These are phyloP conservation scores for Tolypocladium ovalisporum DNA, from an alignment of 2,329 filamentous ascomycete genomes.

Conservation along the genomic window DNA sequence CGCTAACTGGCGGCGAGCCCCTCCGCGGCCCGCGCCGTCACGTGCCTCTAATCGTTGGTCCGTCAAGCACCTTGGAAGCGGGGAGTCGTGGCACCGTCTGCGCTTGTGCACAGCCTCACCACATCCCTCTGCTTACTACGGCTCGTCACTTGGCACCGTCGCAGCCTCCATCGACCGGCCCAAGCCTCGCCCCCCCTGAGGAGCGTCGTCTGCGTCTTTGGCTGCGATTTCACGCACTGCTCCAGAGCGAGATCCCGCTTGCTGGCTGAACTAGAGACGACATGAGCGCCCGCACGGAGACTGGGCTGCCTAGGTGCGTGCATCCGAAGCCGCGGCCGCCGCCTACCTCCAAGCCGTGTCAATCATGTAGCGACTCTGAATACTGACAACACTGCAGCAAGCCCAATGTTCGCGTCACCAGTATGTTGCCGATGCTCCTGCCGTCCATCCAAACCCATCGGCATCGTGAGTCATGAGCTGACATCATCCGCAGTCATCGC, in stretches of 20 bases:
- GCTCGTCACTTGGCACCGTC: not conserved
- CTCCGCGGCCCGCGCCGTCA: not conserved
- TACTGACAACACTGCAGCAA: slow-evolving; percentile 40
- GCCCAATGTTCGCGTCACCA: slow-evolving; percentile 87
- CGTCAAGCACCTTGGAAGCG: slow-evolving; percentile 1
- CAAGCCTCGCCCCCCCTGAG: not conserved
- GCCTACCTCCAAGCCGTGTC: not conserved
- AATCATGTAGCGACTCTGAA: not conserved
- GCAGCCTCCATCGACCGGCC: not conserved
- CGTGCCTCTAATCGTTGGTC: slow-evolving; percentile 1
- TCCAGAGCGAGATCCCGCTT: slow-evolving; percentile 2
- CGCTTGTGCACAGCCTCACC: slow-evolving; percentile 7
- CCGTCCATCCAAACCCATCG: not conserved
- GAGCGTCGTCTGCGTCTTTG: slow-evolving; percentile 2
- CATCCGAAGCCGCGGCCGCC: slow-evolving; percentile 3
- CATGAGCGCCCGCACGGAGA: slow-evolving; percentile 23
- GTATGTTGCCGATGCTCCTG: slow-evolving; percentile 40
- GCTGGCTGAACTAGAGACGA: slow-evolving; percentile 2
- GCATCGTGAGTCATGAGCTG: slow-evolving; percentile 15
- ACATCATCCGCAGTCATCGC: slow-evolving; percentile 71
- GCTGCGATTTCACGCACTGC: slow-evolving; percentile 9
- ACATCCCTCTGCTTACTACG: not conserved
- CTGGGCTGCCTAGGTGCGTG: slow-evolving; percentile 24
- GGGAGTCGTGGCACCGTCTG: slow-evolving; percentile 3
- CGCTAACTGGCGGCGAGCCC: not conserved